Base-by-base conservation (phyloP, 768 basidiomycete species). In the Hericium coralloides region DNA sequence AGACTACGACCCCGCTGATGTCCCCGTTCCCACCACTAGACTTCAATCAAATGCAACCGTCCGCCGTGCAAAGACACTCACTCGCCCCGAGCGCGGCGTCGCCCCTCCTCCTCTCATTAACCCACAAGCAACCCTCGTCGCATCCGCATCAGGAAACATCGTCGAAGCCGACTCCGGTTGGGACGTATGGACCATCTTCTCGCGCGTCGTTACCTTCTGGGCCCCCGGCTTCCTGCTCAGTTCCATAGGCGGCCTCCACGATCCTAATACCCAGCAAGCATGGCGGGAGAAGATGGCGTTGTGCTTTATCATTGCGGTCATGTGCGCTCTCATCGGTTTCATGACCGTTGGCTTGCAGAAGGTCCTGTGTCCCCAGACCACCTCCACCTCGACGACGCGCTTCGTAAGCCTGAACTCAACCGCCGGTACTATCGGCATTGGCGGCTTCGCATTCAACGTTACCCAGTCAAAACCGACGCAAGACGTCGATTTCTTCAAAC, bases 201-300 rank as follows among this genome's bases (percentile, higher is more conserved):
- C 91, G 51, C 79, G 79, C 62, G 67, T 89, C 47, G 77, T 89
- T 69, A 93, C 95, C 6, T 94, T 88, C 68, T 98, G 93, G 93
- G 95, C 91, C 2, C 94, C 95, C 23, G 77, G 81, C 49, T 79
- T 87, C 65, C 70, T 92, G 22, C 80, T 98, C 56, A 71, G 79
- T 22, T 81, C 84, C 2, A 41, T 92, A 12, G 89, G 88, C 57
- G 90, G 92, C 48, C 77, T 98, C 68, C 87, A 81, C 67, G 92
- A 95, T 70, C 79, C 80, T 64, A 76, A 81, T 38, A 78, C 81
- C 54, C 76, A 84, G 59, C 92, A 97, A 69, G 97, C 97, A 1
- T 99, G 97, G 97, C 83, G 95, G 67, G 97, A 99, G 72, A 99
- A 98, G 77, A 85, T 95, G 57, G 83, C 93, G 6, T 76, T 99